Evolutionary conservation across 306 rosid genomes (phyloP), one percentile per base, ranked within the genome.

Genomic region (Begonia loranthoides): DNA sequence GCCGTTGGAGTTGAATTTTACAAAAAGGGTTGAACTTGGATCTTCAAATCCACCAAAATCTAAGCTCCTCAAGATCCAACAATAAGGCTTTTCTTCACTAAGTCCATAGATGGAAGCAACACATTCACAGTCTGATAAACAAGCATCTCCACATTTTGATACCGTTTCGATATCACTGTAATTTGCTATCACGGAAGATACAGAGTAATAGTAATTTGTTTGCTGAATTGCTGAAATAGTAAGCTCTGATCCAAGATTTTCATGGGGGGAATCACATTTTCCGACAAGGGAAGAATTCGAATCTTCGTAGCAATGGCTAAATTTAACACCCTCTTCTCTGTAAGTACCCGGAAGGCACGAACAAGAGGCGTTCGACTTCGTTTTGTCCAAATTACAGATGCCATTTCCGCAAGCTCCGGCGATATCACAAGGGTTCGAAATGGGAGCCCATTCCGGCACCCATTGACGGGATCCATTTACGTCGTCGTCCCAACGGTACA

Each of bases 381-480:
- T 80, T 56, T 54, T 68, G 46, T 90, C 94, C 70, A 85, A 65
- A 36, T 67, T 68, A 59, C 95, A 90, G 39, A 90, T 64, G 1
- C 95, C 95, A 52, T 85, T 90, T 10, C 97, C 95, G 62, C 95
- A 90, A 64, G 78, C 74, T 51, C 95, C 97, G 43, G 95, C 94
- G 63, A 90, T 82, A 51, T 68, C 90, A 63, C 97, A 90, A 14
- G 97, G 94, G 43, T 76, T 90, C 15, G 90, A 80, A 12, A 85
- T 85, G 22, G 97, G 87, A 46, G 97, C 95, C 95, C 97, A 90
- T 51, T 90, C 87, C 19, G 97, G 57, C 13, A 90, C 77, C 97
- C 97, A 85, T 54, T 82, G 87, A n/a, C 78, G 78, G 1, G 94
- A 75, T 1, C 97, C 95, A 41, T 82, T 90, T 21, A 85, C 68